Percentiles rank a stretch among this genome's conserved stretches.
phyloP scores from a whole-genome alignment of 139 green algal species.

The Astrephomene gubernaculifera region DNA sequence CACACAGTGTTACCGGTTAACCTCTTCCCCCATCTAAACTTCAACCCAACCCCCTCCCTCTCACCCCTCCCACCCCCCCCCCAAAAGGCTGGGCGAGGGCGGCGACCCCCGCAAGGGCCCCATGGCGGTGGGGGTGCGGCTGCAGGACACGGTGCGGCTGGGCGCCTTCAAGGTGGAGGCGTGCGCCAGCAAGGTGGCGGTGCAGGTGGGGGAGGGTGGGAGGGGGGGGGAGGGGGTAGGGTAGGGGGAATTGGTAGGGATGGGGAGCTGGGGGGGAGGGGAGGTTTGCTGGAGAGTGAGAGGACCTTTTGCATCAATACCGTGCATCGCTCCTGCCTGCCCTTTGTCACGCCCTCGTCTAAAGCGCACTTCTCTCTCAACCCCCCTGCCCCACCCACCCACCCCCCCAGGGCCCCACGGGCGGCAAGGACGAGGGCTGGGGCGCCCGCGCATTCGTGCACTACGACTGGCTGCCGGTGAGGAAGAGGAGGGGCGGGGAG shows the following conservation, averaged over 20 bases:
- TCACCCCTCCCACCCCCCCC: neutral
- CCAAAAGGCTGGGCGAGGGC: constrained; percentile 48
- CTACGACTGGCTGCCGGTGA: constrained; percentile 63
- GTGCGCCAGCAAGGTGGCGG: constrained; percentile 57
- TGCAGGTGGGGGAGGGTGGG: constrained; percentile 9
- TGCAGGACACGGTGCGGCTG: constrained; percentile 64
- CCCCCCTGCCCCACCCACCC: neutral
- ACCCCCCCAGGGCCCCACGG: constrained; percentile 46
- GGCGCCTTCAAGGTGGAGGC: constrained; percentile 66
- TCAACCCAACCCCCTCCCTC: neutral
- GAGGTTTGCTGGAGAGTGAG: neutral
- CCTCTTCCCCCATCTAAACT: no score
- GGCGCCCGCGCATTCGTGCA: constrained; percentile 62
- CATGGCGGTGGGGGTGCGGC: constrained; percentile 57
- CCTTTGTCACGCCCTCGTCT: no score
- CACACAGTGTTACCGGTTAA: no score
- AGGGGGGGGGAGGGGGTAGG: neutral
- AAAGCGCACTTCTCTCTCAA: no score
- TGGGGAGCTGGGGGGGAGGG: neutral
- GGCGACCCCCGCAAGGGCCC: constrained; percentile 63
- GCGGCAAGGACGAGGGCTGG: constrained; percentile 66
- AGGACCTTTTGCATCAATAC: no score
- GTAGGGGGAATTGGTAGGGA: neutral
- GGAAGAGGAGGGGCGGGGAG: neutral
- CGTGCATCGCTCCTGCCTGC: no score